Conservation (phyloP, 805 yeast species). For the Tetrapisispora arboricola region DNA sequence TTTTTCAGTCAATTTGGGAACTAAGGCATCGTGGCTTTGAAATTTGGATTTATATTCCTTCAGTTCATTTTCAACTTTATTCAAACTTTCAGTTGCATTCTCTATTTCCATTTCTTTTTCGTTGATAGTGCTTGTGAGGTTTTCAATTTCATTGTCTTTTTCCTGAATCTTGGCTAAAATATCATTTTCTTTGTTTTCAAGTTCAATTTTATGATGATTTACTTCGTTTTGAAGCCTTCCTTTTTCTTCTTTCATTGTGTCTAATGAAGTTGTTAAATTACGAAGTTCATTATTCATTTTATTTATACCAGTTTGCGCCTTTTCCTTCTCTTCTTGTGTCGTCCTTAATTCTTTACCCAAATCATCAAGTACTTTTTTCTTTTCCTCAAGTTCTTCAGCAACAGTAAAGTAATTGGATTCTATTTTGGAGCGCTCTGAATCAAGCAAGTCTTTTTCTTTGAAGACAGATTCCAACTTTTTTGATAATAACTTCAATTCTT, state of each 20-base stretch:
- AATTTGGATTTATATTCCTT: slow-evolving; percentile 19
- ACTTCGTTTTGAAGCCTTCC: slow-evolving; percentile 36
- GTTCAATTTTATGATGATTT: slow-evolving; percentile 23
- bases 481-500: slow-evolving; percentile 2
- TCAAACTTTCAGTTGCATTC: slow-evolving; percentile 18
- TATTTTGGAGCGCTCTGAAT: slow-evolving; percentile 14
- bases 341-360: slow-evolving; percentile 22
- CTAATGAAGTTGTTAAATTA: slow-evolving; percentile 50
- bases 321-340: slow-evolving; percentile 35
- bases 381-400: slow-evolving; percentile 8
- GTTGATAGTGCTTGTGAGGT: slow-evolving; percentile 3
- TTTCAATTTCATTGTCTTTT: background rate
- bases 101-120: slow-evolving; percentile 1
- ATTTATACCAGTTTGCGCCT: slow-evolving; percentile 79
- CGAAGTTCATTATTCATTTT: slow-evolving; percentile 82
- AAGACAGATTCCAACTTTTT: slow-evolving; percentile 11
- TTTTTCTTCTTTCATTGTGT: slow-evolving; percentile 36
- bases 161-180: background rate
- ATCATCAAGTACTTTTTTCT: slow-evolving; percentile 12
- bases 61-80: slow-evolving; percentile 16
- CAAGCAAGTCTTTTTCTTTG: slow-evolving; percentile 15
- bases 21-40: slow-evolving; percentile 27
- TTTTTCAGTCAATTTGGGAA: slow-evolving; percentile 37
- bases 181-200: background rate
- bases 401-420: slow-evolving; percentile 27